Base-by-base conservation (phyloP, 2,329 filamentous ascomycete species). In the Colletotrichum sp. region DNA sequence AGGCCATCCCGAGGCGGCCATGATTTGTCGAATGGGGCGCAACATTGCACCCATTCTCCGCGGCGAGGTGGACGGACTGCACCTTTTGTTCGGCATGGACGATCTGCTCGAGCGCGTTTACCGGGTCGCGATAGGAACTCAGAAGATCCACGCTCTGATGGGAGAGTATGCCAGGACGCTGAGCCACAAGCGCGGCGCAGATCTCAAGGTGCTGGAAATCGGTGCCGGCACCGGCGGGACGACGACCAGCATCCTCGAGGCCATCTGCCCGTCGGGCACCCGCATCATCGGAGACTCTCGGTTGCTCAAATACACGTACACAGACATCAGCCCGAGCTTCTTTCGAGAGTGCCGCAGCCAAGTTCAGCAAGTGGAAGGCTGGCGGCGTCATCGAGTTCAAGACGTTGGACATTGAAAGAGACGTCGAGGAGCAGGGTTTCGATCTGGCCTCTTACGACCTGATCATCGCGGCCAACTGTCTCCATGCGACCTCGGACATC, bases 381-480 rank as follows among this genome's bases (percentile, higher is more conserved):
- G 55, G 55, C 55, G 55, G 55, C 29, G 55, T 59, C 55, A 34
- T 59, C 16, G 57, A 54, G 18, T 81, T 75, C 76, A 78, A 76
- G 69, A 77, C 66, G 6, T 72, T 79, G 18, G 76, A 83, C 62
- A 73, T 80, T 9, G 78, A 77, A 16, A 76, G 78, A 16, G 76
- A 79, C 36, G 73, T 79, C 2, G 34, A 57, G 0, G 47, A 70
- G 3, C 84, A 87, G 65, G 83, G 81, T 0, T 85, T 82, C 64
- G 54, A 76, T 0, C 76, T 77, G 2, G 64, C 64, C 3, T 76
- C 77, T 0, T 86, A 82, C 72, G 85, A 87, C 59, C 13, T 87
- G 8, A 66, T 87, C n/a, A 74, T 86, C 33, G 84, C 83, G 3
- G 79, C 80, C 6, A 78, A 81, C 59, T 79, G 79, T 15, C 57